Percentiles rank a stretch among this genome's conserved stretches.
These are phyloP conservation scores for Debaryomyces coudertii DNA, from an alignment of 1,139 yeast genomes.

Conservation along the genomic window DNA sequence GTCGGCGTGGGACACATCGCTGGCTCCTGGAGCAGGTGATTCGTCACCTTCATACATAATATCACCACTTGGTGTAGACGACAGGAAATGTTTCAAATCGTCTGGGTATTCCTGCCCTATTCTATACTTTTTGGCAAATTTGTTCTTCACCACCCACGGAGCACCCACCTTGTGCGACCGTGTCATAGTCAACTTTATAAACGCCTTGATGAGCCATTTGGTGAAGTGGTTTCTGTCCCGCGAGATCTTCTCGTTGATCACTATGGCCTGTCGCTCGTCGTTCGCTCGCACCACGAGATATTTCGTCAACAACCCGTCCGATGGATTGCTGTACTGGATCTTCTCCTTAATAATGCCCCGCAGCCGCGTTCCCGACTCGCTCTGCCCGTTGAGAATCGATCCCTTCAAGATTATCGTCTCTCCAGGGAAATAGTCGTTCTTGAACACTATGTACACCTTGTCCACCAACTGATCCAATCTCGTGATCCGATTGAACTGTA, in stretches of 20 bases:
- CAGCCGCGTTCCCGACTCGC: constrained; percentile 28
- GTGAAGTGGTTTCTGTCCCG: constrained; percentile 89
- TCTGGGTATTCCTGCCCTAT: constrained; percentile 63
- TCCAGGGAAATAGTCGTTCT: constrained; percentile 88
- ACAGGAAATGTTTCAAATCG: constrained; percentile 47
- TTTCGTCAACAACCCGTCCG: constrained; percentile 56
- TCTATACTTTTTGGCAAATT: constrained; percentile 64
- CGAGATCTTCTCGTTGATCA: constrained; percentile 71
- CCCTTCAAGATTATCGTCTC: constrained; percentile 73
- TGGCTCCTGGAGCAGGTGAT: constrained; percentile 2
- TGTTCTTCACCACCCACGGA: constrained; percentile 93
- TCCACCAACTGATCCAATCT: constrained; percentile 88
- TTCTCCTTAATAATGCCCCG: constrained; percentile 48
- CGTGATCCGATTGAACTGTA: constrained; percentile 83
- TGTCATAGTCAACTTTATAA: constrained; percentile 80
- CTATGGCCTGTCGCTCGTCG: constrained; percentile 61
- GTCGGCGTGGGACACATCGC: background rate
- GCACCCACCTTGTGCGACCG: constrained; percentile 88
- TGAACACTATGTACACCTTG: constrained; percentile 73
- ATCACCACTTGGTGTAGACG: constrained; percentile 45
- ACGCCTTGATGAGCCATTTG: constrained; percentile 86
- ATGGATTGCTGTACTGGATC: constrained; percentile 57
- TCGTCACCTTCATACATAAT: constrained; percentile 19
- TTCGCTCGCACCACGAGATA: constrained; percentile 65
- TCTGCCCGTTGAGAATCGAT: constrained; percentile 10